Base-by-base conservation (phyloP, 306 rosid genomes). In the Comarum palustre region DNA sequence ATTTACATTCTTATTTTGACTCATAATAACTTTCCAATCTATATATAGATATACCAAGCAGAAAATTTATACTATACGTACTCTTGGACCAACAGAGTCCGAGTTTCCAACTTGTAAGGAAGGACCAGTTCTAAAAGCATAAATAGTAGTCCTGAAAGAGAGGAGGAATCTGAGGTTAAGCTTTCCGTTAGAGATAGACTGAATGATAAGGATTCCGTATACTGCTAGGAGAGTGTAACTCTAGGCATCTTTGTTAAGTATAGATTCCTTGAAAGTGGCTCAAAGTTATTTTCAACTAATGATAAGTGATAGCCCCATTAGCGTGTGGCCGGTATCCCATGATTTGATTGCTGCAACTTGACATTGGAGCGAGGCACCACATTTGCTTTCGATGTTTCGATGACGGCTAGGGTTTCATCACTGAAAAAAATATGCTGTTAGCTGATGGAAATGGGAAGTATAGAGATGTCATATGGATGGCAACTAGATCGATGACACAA, bases 211-310 rank as follows among this genome's bases (percentile, higher is more conserved):
- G 88, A 84, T 77, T 85, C 85, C 43, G 81, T 61, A 81, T 73
- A 78, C 69, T 71, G 60, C 54, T 64, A 83, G 76, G 77, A 71
- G 55, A 83, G 78, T 39, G 58, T 72, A 80, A 76, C 84, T 68
- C 67, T 64, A 11, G 67, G 82, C 79, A 67, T 83, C 82, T 66
- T 77, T 80, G 71, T 81, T 70, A 60, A 42, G 58, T 24, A 80
- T 64, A 76, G 75, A 85, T 85, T 87, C 86, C 84, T 82, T 68
- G 70, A 36, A 36, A 36, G 39, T 36, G 5, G 39, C 39, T 36
- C 39, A 85, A 87, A 75, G 78, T 81, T 73, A 66, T 80, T 85
- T 82, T 89, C 84, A 77, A 9, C 86, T 79, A 87, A 89, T 87
- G 85, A 89, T 87, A 84, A 84, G 72, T 62, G 82, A 75, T 79